Evolutionary conservation across 164 flowering plant genomes (phyloP), one percentile per base, ranked within the genome.

Genomic region (Vitis rupestris): DNA sequence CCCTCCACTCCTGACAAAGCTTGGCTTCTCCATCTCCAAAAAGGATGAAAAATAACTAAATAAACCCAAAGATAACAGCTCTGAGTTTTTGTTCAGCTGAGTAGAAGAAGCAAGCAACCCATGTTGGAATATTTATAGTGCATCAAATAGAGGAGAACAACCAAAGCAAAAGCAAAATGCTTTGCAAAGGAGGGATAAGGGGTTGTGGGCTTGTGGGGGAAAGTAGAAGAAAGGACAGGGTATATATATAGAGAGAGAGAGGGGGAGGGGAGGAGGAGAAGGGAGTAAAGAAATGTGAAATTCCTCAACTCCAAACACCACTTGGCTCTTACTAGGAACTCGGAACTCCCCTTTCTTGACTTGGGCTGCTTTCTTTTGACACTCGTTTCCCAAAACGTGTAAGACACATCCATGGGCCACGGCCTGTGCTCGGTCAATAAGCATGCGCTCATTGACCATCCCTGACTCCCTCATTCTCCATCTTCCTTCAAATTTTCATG

Each of bases 21-120:
- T 66, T 47, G 58, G 37, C 51, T 29, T 75, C 66, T 78, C 78
- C 79, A 77, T 76, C 3, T 14, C 19, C 49, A 4, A 16, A 50
- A 49, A 47, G 44, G 11, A 3, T n/a, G 51, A 16, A 50, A 44
- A 17, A 9, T 14, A 29, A 14, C 14, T 12, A 3, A 37, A 37
- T 37, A 37, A 3, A 37, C 44, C 4, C 4, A 37, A 37, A 37
- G 44, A 37, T 37, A 4, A 37, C 44, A 37, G 44, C 44, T 37
- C 7, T 8, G 44, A 37, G 44, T 37, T 37, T 6, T 37, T 37
- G 0, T 37, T 37, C 44, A 37, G 44, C 7, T 37, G 44, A 37
- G 44, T 37, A 37, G 44, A 37, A 37, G 44, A 37, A 37, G 44
- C 44, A 37, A 37, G 44, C 44, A 37, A 37, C 44, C 44, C 44